Evolutionary conservation across 2,329 filamentous ascomycete genomes (phyloP).

Genomic region (Claviceps humidiphila): DNA sequence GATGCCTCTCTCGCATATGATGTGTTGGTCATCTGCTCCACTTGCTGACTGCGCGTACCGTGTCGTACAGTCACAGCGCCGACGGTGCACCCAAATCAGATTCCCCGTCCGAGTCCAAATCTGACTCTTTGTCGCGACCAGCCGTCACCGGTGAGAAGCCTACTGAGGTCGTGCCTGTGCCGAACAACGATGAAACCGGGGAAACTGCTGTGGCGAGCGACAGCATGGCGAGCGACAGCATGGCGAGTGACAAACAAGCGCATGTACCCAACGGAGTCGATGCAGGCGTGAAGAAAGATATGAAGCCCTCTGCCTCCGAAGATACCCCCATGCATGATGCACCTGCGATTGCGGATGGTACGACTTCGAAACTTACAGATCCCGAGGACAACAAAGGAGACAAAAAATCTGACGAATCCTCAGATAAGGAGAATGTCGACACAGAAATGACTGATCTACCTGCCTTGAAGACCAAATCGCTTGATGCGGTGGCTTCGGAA

Average conservation of each 20-base stretch:
- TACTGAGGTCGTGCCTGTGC: neutral
- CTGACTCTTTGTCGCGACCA: constrained; percentile 6
- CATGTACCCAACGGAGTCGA: constrained; percentile 3
- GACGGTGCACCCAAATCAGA: constrained; percentile 8
- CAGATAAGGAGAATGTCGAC: constrained; percentile 6
- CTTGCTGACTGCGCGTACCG: constrained; percentile 1
- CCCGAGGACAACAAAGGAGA: neutral
- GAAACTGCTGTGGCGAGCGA: constrained; percentile 9
- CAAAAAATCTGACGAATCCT: neutral
- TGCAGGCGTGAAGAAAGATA: neutral
- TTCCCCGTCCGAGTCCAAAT: neutral
- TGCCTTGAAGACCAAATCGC: constrained; percentile 4
- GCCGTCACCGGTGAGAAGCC: neutral
- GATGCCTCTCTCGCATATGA: neutral
- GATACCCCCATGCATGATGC: neutral
- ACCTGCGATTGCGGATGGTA: neutral
- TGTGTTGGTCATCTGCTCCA: neutral
- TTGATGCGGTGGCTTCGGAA: constrained; percentile 8
- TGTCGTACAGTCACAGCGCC: neutral
- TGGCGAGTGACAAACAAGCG: neutral
- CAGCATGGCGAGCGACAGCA: constrained; percentile 5
- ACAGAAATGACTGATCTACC: constrained; percentile 15
- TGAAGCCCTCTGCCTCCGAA: constrained; percentile 2
- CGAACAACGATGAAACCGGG: constrained; percentile 4
- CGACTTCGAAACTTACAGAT: neutral